These are phyloP conservation scores for Noccaea caerulescens DNA, from an alignment of 345 rosid genomes.

Conservation along the genomic window DNA sequence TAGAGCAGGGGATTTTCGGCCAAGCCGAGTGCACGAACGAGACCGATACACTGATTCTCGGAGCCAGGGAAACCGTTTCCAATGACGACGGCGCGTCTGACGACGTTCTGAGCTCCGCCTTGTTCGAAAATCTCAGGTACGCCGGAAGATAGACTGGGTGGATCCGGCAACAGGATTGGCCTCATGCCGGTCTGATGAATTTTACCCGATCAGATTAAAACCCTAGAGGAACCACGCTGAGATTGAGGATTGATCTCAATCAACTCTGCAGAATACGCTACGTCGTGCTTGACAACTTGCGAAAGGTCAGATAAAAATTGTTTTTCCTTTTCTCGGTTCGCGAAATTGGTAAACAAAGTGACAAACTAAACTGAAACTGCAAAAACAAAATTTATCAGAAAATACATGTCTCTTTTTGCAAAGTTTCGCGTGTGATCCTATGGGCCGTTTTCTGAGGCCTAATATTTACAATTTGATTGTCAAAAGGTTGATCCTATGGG, in stretches of 20 bases:
- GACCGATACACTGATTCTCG: conserved; percentile 92
- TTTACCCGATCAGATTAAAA: conserved; percentile 21
- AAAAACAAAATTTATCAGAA: not conserved
- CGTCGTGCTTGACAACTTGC: conserved; percentile 38
- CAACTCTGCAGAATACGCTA: not conserved
- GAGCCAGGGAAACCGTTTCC: conserved; percentile 85
- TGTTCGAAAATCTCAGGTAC: conserved; percentile 88
- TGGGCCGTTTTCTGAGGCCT: conserved; percentile 7
- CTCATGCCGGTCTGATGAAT: conserved; percentile 54
- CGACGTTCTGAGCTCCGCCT: conserved; percentile 69
- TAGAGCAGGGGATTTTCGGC: conserved; percentile 65
- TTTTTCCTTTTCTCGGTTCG: too few species aligned
- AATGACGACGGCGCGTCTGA: conserved; percentile 88
- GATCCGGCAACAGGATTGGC: conserved; percentile 91
- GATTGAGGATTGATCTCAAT: not conserved
- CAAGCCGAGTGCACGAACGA: conserved; percentile 85
- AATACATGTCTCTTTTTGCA: conserved; percentile 5
- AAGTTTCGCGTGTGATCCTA: not conserved
- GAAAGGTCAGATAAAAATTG: conserved; percentile 10
- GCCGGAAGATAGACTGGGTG: conserved; percentile 67
- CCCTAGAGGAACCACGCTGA: conserved; percentile 32
- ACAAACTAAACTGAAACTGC: not conserved
- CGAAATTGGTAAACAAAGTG: not conserved
- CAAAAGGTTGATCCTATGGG: not conserved
- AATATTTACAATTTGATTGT: not conserved